Evolutionary conservation across 139 green algal species (phyloP).

Genomic region (Chlorella sp.): DNA sequence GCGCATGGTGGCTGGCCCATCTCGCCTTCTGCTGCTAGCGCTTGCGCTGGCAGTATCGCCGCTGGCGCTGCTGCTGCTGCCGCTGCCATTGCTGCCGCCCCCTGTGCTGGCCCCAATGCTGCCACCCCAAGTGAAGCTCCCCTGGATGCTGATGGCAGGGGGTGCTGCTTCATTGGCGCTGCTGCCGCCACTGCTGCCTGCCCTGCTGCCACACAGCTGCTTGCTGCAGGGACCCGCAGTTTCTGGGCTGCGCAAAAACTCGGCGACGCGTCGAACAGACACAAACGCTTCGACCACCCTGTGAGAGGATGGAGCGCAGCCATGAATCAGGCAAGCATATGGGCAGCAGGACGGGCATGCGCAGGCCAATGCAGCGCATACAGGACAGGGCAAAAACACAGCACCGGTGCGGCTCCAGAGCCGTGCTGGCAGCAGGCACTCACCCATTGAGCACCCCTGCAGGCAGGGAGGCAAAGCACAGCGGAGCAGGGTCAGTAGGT

Average conservation of each 20-base stretch:
- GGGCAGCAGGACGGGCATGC: no score
- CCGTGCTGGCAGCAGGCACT: no score
- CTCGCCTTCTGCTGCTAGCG: neutral
- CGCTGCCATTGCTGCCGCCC: neutral
- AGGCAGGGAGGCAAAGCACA: no score
- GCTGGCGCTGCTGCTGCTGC: neutral
- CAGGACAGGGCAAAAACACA: no score
- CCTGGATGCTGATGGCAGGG: neutral
- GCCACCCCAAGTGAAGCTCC: neutral
- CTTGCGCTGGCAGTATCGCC: neutral
- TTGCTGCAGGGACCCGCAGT: neutral
- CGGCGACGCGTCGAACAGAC: conserved; percentile 60
- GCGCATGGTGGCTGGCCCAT: no score
- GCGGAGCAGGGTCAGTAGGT: no score
- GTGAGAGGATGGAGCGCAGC: no score
- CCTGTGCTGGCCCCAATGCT: no score
- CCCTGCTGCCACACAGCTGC: neutral
- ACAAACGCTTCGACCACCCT: conserved; percentile 81
- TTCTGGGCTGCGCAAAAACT: conserved; percentile 35
- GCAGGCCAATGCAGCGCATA: no score
- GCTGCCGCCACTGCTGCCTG: neutral
- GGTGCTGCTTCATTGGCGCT: neutral
- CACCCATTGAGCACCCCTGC: no score
- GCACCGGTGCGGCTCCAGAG: no score
- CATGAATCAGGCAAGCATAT: no score